phyloP scores from a whole-genome alignment of 1,284 basidiomycete genomes.

The Earliella scabrosa region DNA sequence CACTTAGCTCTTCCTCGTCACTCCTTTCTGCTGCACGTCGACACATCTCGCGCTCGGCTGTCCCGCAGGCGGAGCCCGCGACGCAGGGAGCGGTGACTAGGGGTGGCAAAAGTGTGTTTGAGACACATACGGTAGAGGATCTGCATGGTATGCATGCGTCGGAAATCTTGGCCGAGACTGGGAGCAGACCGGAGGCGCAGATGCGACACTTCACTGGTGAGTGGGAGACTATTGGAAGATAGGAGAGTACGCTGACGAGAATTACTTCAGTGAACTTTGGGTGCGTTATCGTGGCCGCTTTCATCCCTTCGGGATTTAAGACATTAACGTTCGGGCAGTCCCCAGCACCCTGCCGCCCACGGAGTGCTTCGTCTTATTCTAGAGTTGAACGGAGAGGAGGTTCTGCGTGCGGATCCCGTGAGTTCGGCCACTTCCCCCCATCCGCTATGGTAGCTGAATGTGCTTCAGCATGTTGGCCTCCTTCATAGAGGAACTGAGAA shows the following conservation, averaged over 20 bases:
- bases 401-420: constrained; percentile 89
- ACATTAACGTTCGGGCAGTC: constrained; percentile 47
- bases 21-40: constrained; percentile 25
- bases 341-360: constrained; percentile 98
- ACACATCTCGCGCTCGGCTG: constrained; percentile 28
- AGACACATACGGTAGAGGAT: constrained; percentile 79
- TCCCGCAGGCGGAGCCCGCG: constrained; percentile 29
- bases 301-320: background rate
- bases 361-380: constrained; percentile 98
- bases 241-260: constrained; percentile 5
- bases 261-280: constrained; percentile 82
- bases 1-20: constrained; percentile 21
- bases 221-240: constrained; percentile 31
- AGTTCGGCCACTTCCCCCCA: constrained; percentile 32
- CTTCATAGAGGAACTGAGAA: constrained; percentile 98
- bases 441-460: background rate
- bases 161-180: constrained; percentile 80
- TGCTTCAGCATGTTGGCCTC: constrained; percentile 87
- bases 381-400: constrained; percentile 97
- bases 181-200: constrained; percentile 75
- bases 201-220: constrained; percentile 92
- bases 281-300: constrained; percentile 41
- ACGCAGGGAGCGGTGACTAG: constrained; percentile 30
- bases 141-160: constrained; percentile 78
- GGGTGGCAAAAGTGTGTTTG: constrained; percentile 52